Conservation (phyloP, 1,284 basidiomycete genomes). For the Chiua sp. region DNA sequence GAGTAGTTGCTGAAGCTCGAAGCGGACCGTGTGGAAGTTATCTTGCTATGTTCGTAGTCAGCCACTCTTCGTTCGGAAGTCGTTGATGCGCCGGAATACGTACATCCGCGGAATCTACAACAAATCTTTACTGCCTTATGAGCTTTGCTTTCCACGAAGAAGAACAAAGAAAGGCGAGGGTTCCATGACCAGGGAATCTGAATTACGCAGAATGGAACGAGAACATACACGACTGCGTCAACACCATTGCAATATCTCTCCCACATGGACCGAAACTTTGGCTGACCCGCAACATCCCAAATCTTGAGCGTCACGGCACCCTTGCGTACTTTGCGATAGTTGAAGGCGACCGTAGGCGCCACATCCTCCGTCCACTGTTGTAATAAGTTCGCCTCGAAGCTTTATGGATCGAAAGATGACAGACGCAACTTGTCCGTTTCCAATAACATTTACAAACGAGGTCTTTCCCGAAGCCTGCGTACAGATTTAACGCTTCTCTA, state of each 20-base stretch:
- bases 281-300: constrained; percentile 97
- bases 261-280: constrained; percentile 94
- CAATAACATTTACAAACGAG: constrained; percentile 91
- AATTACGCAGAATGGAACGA: neutral
- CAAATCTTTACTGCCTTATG: constrained; percentile 64
- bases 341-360: constrained; percentile 94
- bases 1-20: constrained; percentile 90
- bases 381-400: neutral
- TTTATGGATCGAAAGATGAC: neutral
- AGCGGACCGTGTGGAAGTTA: constrained; percentile 86
- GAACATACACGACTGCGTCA: constrained; percentile 88
- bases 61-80: neutral
- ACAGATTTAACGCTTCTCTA: constrained; percentile 12
- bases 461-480: constrained; percentile 91
- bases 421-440: constrained; percentile 74
- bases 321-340: constrained; percentile 83
- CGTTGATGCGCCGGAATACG: constrained; percentile 33
- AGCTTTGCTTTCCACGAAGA: constrained; percentile 11
- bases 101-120: constrained; percentile 90
- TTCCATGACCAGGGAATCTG: neutral
- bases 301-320: constrained; percentile 93
- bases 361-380: constrained; percentile 89
- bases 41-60: constrained; percentile 53
- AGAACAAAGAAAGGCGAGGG: constrained; percentile 9
- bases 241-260: constrained; percentile 96